Evolutionary conservation across 768 basidiomycete species (phyloP).

Genomic region (Suillus brevipes): DNA sequence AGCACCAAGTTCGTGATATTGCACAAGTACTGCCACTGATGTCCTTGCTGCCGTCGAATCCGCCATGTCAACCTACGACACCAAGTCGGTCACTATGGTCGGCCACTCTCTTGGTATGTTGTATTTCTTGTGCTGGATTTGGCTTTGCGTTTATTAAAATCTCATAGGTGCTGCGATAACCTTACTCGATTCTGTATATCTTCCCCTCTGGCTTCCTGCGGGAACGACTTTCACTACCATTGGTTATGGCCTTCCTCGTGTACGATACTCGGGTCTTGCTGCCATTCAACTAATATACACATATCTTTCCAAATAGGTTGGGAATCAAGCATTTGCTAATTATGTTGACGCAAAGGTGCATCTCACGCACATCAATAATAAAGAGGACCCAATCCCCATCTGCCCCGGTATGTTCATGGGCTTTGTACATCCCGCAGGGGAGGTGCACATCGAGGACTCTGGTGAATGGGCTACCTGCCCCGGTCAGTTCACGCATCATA

Average conservation of each 20-base stretch:
- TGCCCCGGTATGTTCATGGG: slow-evolving; percentile 37
- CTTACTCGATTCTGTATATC: slow-evolving; percentile 41
- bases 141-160: background rate
- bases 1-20: background rate
- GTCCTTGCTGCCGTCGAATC: slow-evolving; percentile 46
- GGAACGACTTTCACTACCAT: slow-evolving; percentile 34
- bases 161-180: slow-evolving; percentile 36
- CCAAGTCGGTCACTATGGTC: slow-evolving; percentile 43
- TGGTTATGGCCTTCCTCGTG: slow-evolving; percentile 39
- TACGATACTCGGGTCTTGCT: slow-evolving; percentile 10
- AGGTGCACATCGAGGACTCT: slow-evolving; percentile 45
- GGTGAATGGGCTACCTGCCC: slow-evolving; percentile 56
- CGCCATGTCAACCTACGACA: slow-evolving; percentile 36
- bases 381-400: slow-evolving; percentile 41
- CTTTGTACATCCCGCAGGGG: slow-evolving; percentile 42
- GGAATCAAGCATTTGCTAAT: slow-evolving; percentile 62
- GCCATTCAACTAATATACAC: background rate
- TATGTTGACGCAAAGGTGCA: slow-evolving; percentile 48
- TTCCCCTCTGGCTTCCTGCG: slow-evolving; percentile 37
- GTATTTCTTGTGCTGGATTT: background rate
- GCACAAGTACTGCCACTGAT: slow-evolving; percentile 37
- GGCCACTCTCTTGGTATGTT: slow-evolving; percentile 43
- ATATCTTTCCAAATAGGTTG: slow-evolving; percentile 34
- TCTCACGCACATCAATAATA: slow-evolving; percentile 58
- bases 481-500: slow-evolving; percentile 28